phyloP scores from a whole-genome alignment of 768 basidiomycete genomes.

The Trametes cingulata region DNA sequence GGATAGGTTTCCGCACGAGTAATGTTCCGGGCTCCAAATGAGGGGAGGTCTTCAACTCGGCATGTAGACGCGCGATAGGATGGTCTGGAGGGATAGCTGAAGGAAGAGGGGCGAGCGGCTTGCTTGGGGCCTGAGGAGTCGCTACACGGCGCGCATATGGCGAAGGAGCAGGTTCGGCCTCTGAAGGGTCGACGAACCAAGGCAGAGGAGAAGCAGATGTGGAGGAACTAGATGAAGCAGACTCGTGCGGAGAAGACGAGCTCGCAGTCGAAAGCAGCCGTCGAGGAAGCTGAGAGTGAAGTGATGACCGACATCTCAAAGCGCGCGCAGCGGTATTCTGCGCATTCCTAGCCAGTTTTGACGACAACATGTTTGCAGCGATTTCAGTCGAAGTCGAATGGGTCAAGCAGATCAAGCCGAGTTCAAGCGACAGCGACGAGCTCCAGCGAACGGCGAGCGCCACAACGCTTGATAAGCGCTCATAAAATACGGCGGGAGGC shows the following conservation, averaged over 20 bases:
- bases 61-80: conserved; percentile 49
- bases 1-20: conserved; percentile 52
- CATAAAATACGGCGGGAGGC: not conserved
- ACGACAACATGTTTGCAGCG: conserved; percentile 1
- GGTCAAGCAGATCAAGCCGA: not conserved
- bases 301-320: not conserved
- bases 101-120: conserved; percentile 46
- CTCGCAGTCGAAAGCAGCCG: conserved; percentile 15
- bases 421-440: not conserved
- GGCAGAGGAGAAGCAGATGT: conserved; percentile 35
- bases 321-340: not conserved
- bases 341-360: not conserved
- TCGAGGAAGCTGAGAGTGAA: not conserved
- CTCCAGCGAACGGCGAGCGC: no score
- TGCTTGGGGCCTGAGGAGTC: conserved; percentile 28
- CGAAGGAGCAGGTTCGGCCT: conserved; percentile 10
- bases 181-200: conserved; percentile 68
- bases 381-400: not conserved
- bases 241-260: conserved; percentile 8
- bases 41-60: conserved; percentile 59
- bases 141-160: conserved; percentile 4
- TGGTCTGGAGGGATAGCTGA: conserved; percentile 52
- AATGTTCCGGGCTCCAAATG: conserved; percentile 65
- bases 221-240: not conserved
- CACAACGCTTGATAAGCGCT: not conserved